Evolutionary conservation across 2,329 filamentous ascomycete species (phyloP).

Genomic region (Pseudogymnoascus sp.): DNA sequence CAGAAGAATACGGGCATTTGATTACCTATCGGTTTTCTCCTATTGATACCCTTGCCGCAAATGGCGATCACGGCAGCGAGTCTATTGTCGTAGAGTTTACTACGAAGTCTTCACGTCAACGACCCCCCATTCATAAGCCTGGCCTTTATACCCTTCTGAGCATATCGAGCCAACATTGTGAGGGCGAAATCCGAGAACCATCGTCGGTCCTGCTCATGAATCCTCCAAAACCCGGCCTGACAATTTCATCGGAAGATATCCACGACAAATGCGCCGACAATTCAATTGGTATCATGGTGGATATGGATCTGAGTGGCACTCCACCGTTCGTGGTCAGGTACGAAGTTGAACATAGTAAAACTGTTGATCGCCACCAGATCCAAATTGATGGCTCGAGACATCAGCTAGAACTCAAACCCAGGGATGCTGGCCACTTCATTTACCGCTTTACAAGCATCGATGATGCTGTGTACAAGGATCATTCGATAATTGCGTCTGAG

Average conservation of each 20-base stretch:
- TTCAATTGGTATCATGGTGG: slow-evolving; percentile 80
- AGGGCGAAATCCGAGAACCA: slow-evolving; percentile 84
- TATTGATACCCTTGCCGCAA: slow-evolving; percentile 58
- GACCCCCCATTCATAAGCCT: slow-evolving; percentile 61
- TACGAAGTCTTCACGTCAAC: slow-evolving; percentile 53
- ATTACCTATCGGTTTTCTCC: slow-evolving; percentile 78
- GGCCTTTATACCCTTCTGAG: slow-evolving; percentile 82
- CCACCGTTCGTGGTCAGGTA: slow-evolving; percentile 85
- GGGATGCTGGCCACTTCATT: slow-evolving; percentile 72
- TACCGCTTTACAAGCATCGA: slow-evolving; percentile 77
- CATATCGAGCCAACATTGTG: slow-evolving; percentile 71
- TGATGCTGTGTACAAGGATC: slow-evolving; percentile 70
- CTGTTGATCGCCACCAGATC: slow-evolving; percentile 48
- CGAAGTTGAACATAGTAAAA: slow-evolving; percentile 38
- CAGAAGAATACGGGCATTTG: slow-evolving; percentile 57
- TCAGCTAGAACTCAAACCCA: slow-evolving; percentile 76
- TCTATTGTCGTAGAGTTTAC: slow-evolving; percentile 49
- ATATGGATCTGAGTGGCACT: slow-evolving; percentile 83
- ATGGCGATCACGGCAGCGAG: slow-evolving; percentile 58
- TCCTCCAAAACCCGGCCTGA: slow-evolving; percentile 74
- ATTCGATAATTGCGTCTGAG: slow-evolving; percentile 51
- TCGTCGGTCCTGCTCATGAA: slow-evolving; percentile 90
- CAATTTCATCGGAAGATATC: slow-evolving; percentile 69
- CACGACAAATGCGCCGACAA: slow-evolving; percentile 93
- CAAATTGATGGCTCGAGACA: slow-evolving; percentile 64